Base-by-base conservation (phyloP, 768 basidiomycete species). In the Hericium alpestre region DNA sequence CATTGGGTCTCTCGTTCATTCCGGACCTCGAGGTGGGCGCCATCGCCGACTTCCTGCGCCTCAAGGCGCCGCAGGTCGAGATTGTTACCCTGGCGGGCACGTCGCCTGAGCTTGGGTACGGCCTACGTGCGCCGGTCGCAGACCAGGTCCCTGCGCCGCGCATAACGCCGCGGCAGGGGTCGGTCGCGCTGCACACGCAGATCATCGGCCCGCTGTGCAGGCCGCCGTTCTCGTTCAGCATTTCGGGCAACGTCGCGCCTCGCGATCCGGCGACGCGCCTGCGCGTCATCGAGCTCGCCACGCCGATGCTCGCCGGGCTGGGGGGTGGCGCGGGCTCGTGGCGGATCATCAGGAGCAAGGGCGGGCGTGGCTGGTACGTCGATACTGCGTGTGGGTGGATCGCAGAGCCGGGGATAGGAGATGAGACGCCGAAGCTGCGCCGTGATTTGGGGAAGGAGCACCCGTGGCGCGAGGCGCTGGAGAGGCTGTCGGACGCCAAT, bases 281-380 rank as follows among this genome's bases (percentile, higher is more conserved):
- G 25, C 82, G 95, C 18, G 90, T 96, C 27, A 79, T 99, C 55
- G 95, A 99, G 71, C 73, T 97, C 13, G 83, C 87, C 32, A 79
- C 82, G 15, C 74, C 79, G 20, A 76, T 90, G 62, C 77, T 97
- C 5, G 75, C 80, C 50, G 79, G 79, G 4, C 75, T 95, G 2
- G 90, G 90, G 7, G 79, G 78, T 1, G 92, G 91, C 4, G 90
- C 84, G 0, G 88, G 85, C 4, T 73, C 87, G 32, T 99, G 95
- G 95, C 79, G 86, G 54, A 86, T 89, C 58, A 76, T 98, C n/a
- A 77, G 82, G 58, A 92, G 90, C 65, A 96, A 96, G 68, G 95
- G 95, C 8, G 87, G 92, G 1, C 73, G 95, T 22, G 93, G 92
- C 3, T 98, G 94, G 93, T 96, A 92, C 65, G 91, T 94, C 53